Evolutionary conservation across 495 filamentous ascomycete genomes (phyloP).

Genomic region (Cudoniella acicularis): DNA sequence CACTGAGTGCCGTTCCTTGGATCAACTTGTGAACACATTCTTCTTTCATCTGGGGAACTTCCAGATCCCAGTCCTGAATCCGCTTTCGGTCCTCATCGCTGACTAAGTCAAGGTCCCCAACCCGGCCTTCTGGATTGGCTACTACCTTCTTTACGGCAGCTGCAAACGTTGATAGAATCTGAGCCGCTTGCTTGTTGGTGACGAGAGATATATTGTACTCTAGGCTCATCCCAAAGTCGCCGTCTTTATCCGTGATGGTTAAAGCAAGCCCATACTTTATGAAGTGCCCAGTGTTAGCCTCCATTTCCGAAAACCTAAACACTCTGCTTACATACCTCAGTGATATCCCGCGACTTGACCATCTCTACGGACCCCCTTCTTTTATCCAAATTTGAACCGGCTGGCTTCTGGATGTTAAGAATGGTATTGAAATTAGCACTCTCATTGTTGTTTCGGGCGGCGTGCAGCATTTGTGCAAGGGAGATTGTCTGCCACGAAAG

Average conservation of each 20-base stretch:
- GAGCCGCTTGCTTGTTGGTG: not conserved
- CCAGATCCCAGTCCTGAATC: not conserved
- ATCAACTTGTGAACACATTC: not conserved
- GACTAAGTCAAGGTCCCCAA: not conserved
- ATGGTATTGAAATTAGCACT: too few relatives aligned
- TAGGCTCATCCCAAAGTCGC: not conserved
- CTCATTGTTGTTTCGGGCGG: too few relatives aligned
- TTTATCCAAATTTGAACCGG: too few relatives aligned
- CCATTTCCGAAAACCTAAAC: not conserved
- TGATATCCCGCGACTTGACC: too few relatives aligned
- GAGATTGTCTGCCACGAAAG: too few relatives aligned
- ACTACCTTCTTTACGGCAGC: not conserved
- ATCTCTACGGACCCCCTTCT: too few relatives aligned
- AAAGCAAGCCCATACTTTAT: not conserved
- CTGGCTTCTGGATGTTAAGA: too few relatives aligned
- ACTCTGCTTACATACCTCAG: too few relatives aligned
- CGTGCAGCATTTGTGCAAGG: too few relatives aligned
- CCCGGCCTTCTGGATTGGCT: not conserved
- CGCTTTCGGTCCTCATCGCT: not conserved
- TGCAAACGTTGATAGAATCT: not conserved
- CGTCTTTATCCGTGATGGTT: not conserved
- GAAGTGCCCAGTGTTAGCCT: not conserved
- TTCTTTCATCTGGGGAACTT: not conserved
- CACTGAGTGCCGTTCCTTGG: not conserved
- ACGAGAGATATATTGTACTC: not conserved